A percentile compares a stretch with the other conserved stretches of the same genome.
phyloP scores from a whole-genome alignment of 352 stramenopile genomes.

The Phytophthora tentaculata region DNA sequence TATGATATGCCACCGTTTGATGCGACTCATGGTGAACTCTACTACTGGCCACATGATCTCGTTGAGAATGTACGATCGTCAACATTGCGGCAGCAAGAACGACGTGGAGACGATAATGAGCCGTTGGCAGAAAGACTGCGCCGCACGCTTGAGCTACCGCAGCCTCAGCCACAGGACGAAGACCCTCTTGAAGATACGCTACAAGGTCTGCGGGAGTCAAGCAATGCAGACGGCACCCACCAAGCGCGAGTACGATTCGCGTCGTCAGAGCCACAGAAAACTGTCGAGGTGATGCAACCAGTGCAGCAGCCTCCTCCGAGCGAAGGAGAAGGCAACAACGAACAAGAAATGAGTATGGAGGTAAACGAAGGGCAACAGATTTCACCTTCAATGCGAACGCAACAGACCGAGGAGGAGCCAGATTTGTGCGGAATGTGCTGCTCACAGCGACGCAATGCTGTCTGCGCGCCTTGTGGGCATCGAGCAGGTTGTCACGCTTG shows the following conservation, averaged over 20 bases:
- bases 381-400: neutral
- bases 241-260: constrained; percentile 18
- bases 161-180: constrained; percentile 16
- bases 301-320: constrained; percentile 8
- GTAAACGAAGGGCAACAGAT: neutral
- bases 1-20: constrained; percentile 20
- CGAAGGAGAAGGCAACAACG: constrained; percentile 6
- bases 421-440: constrained; percentile 58
- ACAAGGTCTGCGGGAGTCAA: constrained; percentile 14
- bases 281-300: constrained; percentile 24
- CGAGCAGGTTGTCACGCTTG: constrained; percentile 52
- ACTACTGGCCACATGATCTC: constrained; percentile 50
- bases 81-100: constrained; percentile 23
- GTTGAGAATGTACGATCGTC: constrained; percentile 34
- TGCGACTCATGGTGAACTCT: constrained; percentile 30
- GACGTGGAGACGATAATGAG: constrained; percentile 10
- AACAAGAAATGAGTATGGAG: neutral
- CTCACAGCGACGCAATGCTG: constrained; percentile 46
- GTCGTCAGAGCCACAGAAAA: constrained; percentile 21
- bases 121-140: constrained; percentile 27
- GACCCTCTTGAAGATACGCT: constrained; percentile 37
- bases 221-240: neutral
- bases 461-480: constrained; percentile 64
- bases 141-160: constrained; percentile 16
- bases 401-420: constrained; percentile 17